Evolutionary conservation across 1,139 yeast genomes (phyloP), one percentile per base, ranked within the genome.

Genomic region (Lodderomyces margitis): DNA sequence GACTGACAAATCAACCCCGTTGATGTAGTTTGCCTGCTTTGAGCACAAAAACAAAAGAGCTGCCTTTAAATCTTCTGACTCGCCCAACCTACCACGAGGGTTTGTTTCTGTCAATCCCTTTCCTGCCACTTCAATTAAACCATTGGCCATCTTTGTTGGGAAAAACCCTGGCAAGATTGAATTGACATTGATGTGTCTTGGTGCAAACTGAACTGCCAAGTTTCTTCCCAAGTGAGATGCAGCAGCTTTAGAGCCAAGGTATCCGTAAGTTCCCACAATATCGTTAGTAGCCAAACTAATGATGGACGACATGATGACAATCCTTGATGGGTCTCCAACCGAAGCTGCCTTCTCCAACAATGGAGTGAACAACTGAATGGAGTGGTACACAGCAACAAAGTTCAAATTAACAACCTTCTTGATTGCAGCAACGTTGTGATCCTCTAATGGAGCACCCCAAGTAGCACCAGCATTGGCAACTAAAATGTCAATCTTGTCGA

Each of bases 401-500:
- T 85, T 85, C 56, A 85, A 72, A 42, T 75, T 74, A 57, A 83
- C 61, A 7, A 84, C 83, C 61, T 83, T 84, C 48, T 73, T 78
- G 50, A 85, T 64, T 0, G 87, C 89, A 3, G 64, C 47, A 34
- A 80, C 80, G 1, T 87, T 81, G 55, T 84, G 91, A 4, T 66
- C 66, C 35, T 71, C 82, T 43, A 84, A 63, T 23, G 75, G 77
- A 4, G 81, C 84, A 24, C 91, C 92, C 92, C 92, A 85, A 12
- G 84, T 66, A 9, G 91, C 89, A 38, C 94, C 94, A 11, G 92
- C 92, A 54, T 85, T 85, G 45, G 91, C 88, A 52, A 83, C 69
- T 48, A 85, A 68, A 46, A 85, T 81, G 56, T 85, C 81, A 25
- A 83, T 71, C 54, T 71, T 68, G 31, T 64, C 62, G 16, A 72